Base-by-base conservation (phyloP, 495 filamentous ascomycete genomes). In the Cenococcum geophilum region DNA sequence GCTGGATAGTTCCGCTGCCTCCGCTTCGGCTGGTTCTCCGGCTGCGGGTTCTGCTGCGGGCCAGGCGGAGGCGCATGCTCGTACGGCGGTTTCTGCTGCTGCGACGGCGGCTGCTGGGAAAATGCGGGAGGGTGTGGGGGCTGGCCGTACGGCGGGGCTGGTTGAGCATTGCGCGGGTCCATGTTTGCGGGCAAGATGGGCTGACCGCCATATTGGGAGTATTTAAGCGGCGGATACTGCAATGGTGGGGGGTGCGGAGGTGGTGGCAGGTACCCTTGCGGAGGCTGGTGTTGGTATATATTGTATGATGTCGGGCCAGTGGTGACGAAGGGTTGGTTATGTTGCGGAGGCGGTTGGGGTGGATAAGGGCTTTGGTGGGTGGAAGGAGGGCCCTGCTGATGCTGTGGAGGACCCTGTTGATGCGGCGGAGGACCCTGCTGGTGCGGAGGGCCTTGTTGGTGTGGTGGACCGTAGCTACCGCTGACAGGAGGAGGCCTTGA, bases 111-210 rank as follows among this genome's bases (percentile, higher is more conserved):
- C 12, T 53, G 61, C n/a, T 37, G 37, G 18, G 56, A 54, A 5
- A 48, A 34, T 12, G 61, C 43, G 6, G 59, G 59, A 12, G 32
- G 59, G 34, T 34, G 52, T 55, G 52, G 4, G 14, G 25, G 25
- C 36, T 55, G 52, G 20, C 25, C 52, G 36, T 55, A 55, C 52
- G 52, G 57, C 47, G n/a, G n/a, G n/a, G 51, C 14, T n/a, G 27
- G 37, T 14, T 59, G 48, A 14, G 64, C 14, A 37, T 37, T 50
- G 16, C 56, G 56, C 9, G 64, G 64, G 32, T 63, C 57, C 56
- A 67, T 63, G 52, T 54, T 67, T 9, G 65, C 65, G 8, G 65
- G 65, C 4, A 64, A 54, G 16, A 68, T 68, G n/a, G 61, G 65
- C 25, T 59, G 55, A 23, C 65, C 65, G 8, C 65, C 65, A 35